Conservation (phyloP, 495 filamentous ascomycete species). For the Hypoxylon intermedium region DNA sequence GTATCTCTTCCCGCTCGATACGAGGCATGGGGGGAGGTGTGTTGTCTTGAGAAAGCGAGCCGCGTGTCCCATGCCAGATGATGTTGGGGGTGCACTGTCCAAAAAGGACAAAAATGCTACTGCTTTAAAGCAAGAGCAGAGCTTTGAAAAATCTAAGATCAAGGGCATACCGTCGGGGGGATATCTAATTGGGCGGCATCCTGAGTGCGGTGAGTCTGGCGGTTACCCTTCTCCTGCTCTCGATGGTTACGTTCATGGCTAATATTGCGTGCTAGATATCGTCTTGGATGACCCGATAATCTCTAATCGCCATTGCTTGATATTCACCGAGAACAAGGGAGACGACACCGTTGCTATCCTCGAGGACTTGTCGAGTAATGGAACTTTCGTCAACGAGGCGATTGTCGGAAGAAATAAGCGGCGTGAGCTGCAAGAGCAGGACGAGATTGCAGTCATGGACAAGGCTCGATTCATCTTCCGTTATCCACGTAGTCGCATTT, state of each 20-base stretch:
- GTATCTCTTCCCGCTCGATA: constrained; percentile 83
- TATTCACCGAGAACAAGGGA: constrained; percentile 86
- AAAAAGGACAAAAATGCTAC: constrained; percentile 45
- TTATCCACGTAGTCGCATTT: constrained; percentile 78
- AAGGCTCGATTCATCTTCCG: constrained; percentile 87
- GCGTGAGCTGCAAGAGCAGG: constrained; percentile 83
- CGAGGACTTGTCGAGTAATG: constrained; percentile 95
- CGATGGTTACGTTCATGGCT: constrained; percentile 12
- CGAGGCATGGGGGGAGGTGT: constrained; percentile 66
- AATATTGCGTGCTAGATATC: constrained; percentile 64
- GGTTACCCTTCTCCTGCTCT: background rate
- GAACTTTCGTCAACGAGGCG: constrained; percentile 93
- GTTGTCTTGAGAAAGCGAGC: constrained; percentile 75
- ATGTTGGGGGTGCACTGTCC: constrained; percentile 30
- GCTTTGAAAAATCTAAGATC: constrained; percentile 63
- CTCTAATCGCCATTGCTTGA: constrained; percentile 92
- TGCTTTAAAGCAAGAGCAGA: constrained; percentile 61
- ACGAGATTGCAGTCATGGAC: constrained; percentile 86
- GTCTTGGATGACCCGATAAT: constrained; percentile 79
- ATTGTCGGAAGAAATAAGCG: constrained; percentile 90
- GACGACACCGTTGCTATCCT: constrained; percentile 81
- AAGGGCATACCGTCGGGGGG: constrained; percentile 73
- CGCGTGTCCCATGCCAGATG: constrained; percentile 65
- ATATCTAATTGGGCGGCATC: constrained; percentile 90
- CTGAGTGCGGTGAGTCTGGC: constrained; percentile 87